A percentile compares a stretch with the other conserved stretches of the same genome.
phyloP scores from a whole-genome alignment of 1,139 yeast genomes.

The Arxiozyma bovina region DNA sequence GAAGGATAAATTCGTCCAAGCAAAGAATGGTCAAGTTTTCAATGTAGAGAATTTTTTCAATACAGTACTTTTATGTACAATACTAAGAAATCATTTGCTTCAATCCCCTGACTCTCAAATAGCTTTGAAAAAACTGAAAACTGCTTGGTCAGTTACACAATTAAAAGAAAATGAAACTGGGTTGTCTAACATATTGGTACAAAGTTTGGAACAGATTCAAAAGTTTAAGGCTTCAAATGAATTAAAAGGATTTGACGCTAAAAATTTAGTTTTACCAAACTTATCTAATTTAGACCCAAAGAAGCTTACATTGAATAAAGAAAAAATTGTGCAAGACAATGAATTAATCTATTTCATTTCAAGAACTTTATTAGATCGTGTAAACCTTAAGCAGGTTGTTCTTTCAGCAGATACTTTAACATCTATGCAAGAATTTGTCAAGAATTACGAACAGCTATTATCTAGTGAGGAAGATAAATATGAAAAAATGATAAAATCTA shows the following conservation, averaged over 20 bases:
- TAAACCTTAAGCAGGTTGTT: background rate
- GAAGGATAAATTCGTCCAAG: constrained; percentile 13
- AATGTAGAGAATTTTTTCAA: constrained; percentile 26
- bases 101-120: constrained; percentile 4
- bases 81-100: constrained; percentile 20
- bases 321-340: background rate
- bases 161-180: constrained; percentile 19
- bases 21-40: constrained; percentile 15
- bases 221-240: background rate
- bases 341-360: background rate
- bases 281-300: background rate
- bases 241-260: background rate
- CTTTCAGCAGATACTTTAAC: background rate
- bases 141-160: constrained; percentile 18
- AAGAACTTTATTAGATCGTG: background rate
- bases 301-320: background rate
- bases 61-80: constrained; percentile 21
- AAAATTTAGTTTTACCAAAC: background rate
- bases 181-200: constrained; percentile 12
- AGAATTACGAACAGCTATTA: background rate
- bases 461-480: background rate
- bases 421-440: background rate
- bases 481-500: background rate
- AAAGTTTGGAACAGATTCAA: constrained; percentile 1
- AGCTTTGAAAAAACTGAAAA: constrained; percentile 17